Conservation (phyloP, 148 eudicot species). For the Cornus suecica region DNA sequence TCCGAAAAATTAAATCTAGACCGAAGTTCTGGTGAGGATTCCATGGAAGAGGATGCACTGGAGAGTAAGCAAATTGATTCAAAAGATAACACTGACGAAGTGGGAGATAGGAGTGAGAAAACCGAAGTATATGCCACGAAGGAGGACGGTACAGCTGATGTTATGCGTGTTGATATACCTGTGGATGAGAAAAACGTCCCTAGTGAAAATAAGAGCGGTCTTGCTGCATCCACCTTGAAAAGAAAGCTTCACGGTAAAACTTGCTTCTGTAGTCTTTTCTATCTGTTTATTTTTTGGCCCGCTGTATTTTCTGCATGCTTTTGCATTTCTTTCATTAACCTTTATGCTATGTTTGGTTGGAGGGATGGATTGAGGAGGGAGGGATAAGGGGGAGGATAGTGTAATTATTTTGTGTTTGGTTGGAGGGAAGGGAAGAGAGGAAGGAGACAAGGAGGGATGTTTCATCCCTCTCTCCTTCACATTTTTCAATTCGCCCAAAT, state of each 20-base stretch:
- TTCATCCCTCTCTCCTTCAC: no score
- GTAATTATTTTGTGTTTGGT: no score
- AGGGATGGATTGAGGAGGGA: no score
- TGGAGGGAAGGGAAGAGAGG: no score
- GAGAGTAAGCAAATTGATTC: conserved; percentile 73
- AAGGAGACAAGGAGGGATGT: no score
- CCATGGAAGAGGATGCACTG: conserved; percentile 68
- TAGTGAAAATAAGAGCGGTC: conserved; percentile 34
- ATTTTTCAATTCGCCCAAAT: no score
- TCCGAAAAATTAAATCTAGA: conserved; percentile 76
- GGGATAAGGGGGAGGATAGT: no score
- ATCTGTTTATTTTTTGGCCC: conserved; percentile 4
- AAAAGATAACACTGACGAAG: conserved; percentile 39
- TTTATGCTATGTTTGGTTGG: no score
- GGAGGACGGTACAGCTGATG: conserved; percentile 46
- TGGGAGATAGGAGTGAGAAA: conserved; percentile 46
- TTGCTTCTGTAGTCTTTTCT: background rate
- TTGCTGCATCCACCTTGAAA: conserved; percentile 51
- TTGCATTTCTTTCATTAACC: background rate
- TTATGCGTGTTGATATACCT: conserved; percentile 44
- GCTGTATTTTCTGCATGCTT: background rate
- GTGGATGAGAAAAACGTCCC: conserved; percentile 28
- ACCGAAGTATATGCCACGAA: conserved; percentile 29
- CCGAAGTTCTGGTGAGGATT: conserved; percentile 82
- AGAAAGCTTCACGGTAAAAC: conserved; percentile 78